Conservation (phyloP, 257 asterid species). For the Solanum piurae region DNA sequence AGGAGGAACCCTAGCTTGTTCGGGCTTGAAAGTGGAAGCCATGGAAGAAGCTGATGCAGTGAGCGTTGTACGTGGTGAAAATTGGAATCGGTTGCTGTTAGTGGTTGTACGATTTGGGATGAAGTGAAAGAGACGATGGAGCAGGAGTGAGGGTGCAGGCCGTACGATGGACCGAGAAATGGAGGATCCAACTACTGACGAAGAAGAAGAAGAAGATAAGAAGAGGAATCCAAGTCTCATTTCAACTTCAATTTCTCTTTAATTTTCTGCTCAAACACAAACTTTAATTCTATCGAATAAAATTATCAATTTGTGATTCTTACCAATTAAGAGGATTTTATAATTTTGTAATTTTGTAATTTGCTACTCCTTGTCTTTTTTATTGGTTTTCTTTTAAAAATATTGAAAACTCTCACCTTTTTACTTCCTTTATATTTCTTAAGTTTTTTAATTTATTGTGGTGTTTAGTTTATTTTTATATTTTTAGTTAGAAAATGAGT, state of each 20-base stretch:
- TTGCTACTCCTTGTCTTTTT: too few species aligned
- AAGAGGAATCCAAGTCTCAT: slow-evolving; percentile 14
- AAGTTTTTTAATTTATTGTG: too few species aligned
- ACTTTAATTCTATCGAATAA: background rate
- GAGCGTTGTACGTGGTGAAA: slow-evolving; percentile 12
- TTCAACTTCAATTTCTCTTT: background rate
- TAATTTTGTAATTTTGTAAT: too few species aligned
- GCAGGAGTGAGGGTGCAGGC: slow-evolving; percentile 13
- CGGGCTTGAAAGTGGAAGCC: slow-evolving; percentile 53
- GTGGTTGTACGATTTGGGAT: slow-evolving; percentile 4
- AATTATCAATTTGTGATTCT: background rate
- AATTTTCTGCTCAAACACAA: background rate
- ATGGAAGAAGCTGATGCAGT: slow-evolving; percentile 39
- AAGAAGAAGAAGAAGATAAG: background rate
- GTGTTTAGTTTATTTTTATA: too few species aligned
- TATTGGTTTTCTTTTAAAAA: too few species aligned
- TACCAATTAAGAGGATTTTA: background rate
- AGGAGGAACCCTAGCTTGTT: slow-evolving; percentile 70
- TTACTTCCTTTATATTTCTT: too few species aligned
- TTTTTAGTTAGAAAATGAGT: too few species aligned
- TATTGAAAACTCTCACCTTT: too few species aligned
- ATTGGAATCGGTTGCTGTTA: background rate
- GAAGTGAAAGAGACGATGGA: slow-evolving; percentile 13
- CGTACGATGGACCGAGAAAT: slow-evolving; percentile 15
- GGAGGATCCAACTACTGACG: slow-evolving; percentile 15